These are phyloP conservation scores for Thielaviopsis musarum DNA, from an alignment of 2,329 filamentous ascomycete species.

Conservation along the genomic window DNA sequence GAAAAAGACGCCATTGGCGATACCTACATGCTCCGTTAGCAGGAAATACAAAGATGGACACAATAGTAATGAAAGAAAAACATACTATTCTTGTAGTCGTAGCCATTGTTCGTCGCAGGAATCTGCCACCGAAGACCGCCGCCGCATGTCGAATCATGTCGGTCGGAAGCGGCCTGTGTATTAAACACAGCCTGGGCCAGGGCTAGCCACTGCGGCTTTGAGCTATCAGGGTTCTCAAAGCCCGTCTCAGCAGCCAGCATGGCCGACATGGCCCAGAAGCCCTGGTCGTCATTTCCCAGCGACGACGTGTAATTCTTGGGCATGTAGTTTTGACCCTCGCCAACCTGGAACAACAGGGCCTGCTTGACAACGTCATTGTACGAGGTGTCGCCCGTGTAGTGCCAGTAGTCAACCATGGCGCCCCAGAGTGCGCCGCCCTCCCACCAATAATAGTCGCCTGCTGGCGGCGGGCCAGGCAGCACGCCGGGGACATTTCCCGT, in stretches of 20 bases:
- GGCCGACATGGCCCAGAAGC: conserved; percentile 52
- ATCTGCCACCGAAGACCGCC: conserved; percentile 69
- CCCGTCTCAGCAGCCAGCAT: conserved; percentile 50
- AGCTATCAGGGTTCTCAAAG: conserved; percentile 39
- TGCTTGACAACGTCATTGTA: conserved; percentile 43
- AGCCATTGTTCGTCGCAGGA: conserved; percentile 55
- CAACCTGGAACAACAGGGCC: conserved; percentile 41
- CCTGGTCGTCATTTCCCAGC: conserved; percentile 54
- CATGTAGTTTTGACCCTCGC: conserved; percentile 40
- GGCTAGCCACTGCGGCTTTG: conserved; percentile 42
- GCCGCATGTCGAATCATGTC: conserved; percentile 46
- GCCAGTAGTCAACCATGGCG: conserved; percentile 53
- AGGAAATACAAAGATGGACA: neutral
- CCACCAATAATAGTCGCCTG: conserved; percentile 57
- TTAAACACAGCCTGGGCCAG: conserved; percentile 56
- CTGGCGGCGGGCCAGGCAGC: conserved; percentile 35
- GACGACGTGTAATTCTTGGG: conserved; percentile 40
- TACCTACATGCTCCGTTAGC: conserved; percentile 26
- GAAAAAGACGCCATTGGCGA: conserved; percentile 47
- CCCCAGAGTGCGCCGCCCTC: conserved; percentile 54
- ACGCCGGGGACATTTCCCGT: conserved; percentile 38
- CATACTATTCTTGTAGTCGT: conserved; percentile 54
- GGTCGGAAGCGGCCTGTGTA: conserved; percentile 38
- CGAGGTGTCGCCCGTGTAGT: conserved; percentile 44
- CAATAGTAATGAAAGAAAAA: conserved; percentile 1